Evolutionary conservation across 1,284 basidiomycete genomes (phyloP), one percentile per base, ranked within the genome.

Genomic region (Pseudozyma pruni): DNA sequence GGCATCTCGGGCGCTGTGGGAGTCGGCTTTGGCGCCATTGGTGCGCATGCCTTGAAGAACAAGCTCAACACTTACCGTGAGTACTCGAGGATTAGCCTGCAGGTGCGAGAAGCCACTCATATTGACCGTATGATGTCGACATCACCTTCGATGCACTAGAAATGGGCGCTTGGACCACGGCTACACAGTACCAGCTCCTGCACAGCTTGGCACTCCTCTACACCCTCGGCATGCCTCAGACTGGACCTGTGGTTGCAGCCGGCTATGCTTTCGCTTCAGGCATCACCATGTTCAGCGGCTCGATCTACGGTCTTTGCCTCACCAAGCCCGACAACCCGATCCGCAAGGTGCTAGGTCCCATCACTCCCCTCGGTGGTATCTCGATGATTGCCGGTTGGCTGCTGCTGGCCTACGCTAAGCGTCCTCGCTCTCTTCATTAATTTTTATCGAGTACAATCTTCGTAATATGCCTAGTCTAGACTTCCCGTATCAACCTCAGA

Each of bases 361-460:
- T 70, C 50, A 78, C 78, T 16, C 79, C 79, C 2, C 44, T 81
- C 16, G 79, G 79, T 17, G 79, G 79, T 13, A 51, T 78, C 8
- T 73, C 76, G 22, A 71, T 81, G 58, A 79, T 81, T 22, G 68
- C 54, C 9, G 79, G 78, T 13, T 81, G 79, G 79, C 42, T 78
- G 4, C 61, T 74, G 13, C 70, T 81, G 4, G 79, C 76, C 1
- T 67, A 74, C 37, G 71, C 72, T 33, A 63, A 71, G 41, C 57
- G 61, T n/a, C 64, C 71, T 27, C 57, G 66, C 17, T 64, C 64
- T 3, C 34, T 68, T 3, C 63, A 59, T 25, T 63, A 38, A 58
- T 19, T 39, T 44, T 14, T 22, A 4, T 22, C 13, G 13, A 44
- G 42, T 9, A 19, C 3, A 13, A 20, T 19, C 11, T n/a, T n/a